phyloP scores from a whole-genome alignment of 164 flowering plant genomes.

The Taxillus chinensis region DNA sequence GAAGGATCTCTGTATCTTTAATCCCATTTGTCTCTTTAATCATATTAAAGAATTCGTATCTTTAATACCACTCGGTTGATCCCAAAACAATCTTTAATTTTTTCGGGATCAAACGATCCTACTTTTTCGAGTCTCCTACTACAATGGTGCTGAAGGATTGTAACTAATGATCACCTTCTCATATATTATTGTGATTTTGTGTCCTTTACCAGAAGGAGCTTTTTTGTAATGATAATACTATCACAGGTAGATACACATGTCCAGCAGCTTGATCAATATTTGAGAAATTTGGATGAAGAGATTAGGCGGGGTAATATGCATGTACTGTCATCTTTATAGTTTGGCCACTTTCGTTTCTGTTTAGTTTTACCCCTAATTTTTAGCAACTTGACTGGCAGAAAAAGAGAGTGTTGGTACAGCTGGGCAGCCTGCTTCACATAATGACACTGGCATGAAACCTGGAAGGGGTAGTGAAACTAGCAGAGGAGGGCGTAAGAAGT shows the following conservation, averaged over 20 bases:
- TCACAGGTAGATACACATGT: constrained; percentile 80
- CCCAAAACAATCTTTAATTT: too few relatives aligned
- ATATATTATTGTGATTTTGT: too few relatives aligned
- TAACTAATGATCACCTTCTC: too few relatives aligned
- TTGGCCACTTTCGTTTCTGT: not conserved
- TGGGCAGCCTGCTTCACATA: constrained; percentile 27
- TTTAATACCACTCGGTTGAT: too few relatives aligned
- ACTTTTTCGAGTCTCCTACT: too few relatives aligned
- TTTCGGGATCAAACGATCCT: too few relatives aligned
- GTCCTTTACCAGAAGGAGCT: too few relatives aligned
- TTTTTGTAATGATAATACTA: not conserved
- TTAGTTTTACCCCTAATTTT: constrained; percentile 2
- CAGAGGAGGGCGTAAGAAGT: constrained; percentile 81
- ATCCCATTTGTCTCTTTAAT: too few relatives aligned
- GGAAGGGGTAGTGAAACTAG: constrained; percentile 52
- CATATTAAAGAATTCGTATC: too few relatives aligned
- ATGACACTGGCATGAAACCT: constrained; percentile 31
- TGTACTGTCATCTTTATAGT: not conserved
- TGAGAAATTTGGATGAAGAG: constrained; percentile 70
- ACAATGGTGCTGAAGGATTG: too few relatives aligned
- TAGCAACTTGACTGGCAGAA: constrained; percentile 24
- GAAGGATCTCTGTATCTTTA: too few relatives aligned
- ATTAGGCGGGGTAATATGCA: constrained; percentile 55
- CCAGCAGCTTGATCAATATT: constrained; percentile 84
- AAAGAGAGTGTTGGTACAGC: constrained; percentile 32